Base-by-base conservation (phyloP, 768 basidiomycete genomes). In the Rhizopogon vinicolor region DNA sequence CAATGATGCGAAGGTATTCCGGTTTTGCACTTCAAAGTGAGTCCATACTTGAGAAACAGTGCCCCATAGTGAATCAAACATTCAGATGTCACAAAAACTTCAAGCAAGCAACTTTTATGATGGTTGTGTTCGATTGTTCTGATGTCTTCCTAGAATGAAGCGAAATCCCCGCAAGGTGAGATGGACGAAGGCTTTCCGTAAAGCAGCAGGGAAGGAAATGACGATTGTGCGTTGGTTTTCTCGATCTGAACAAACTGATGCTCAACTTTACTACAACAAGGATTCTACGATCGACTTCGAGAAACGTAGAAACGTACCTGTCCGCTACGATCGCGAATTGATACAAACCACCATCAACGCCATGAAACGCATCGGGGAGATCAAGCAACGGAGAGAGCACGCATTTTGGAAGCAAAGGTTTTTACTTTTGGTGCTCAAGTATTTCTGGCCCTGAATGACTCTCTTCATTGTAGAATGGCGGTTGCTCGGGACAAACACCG, bases 131-230 rank as follows among this genome's bases (percentile, higher is more conserved):
- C 13, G 35, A 54, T 55, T 56, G 31, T 8, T 33, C 51, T 58
- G 45, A 56, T 41, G 35, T 25, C 52, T 52, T 18, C 53, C 5
- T 62, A 95, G 93, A 74, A 98, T 98, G 97, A 98, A 98, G 78
- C 89, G 97, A 40, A 99, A 98, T 75, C 97, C 97, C 44, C 87
- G 97, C 58, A 99, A 99, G 74, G 95, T 99, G 39, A 80, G 92
- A 63, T 99, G 97, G 97, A 99, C 97, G 44, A 99, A 99, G 73
- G 97, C 97, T 19, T 99, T 99, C 81, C 84, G 97, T 61, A 96
- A 93, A 73, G 94, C 97, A 18, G 91, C 95, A 50, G 97, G 97
- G 51, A 99, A 98, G 76, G 97, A 99, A 76, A 99, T 99, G 97
- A 95, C 91, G 5, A 89, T 99, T 65, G 95, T 95, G 67, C 69